Conservation (phyloP, 2,329 filamentous ascomycete species). For the Amauroascus niger region DNA sequence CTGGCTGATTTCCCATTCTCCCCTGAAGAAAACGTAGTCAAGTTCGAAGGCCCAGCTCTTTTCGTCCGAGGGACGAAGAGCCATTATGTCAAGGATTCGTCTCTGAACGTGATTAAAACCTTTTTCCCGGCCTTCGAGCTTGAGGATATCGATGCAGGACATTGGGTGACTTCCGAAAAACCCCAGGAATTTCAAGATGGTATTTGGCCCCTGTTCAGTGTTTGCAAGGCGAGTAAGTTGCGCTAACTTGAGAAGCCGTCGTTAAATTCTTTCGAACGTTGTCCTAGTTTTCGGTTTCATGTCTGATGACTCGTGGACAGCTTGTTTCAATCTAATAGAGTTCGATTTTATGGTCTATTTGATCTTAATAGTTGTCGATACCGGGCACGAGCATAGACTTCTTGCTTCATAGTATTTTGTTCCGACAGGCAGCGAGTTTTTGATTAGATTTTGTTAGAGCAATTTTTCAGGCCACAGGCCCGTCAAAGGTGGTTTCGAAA, state of each 20-base stretch:
- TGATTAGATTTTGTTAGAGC: background rate
- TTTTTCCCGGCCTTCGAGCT: constrained; percentile 74
- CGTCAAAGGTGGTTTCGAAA: background rate
- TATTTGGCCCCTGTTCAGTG: constrained; percentile 33
- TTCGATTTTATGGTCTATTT: too few species aligned
- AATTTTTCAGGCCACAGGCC: background rate
- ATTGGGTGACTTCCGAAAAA: constrained; percentile 86
- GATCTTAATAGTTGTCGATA: background rate
- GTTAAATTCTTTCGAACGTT: constrained; percentile 9
- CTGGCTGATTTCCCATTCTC: constrained; percentile 86
- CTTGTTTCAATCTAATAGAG: background rate
- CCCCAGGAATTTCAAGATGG: constrained; percentile 67
- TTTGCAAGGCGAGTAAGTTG: background rate
- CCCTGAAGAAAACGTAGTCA: constrained; percentile 48
- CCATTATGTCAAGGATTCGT: constrained; percentile 25
- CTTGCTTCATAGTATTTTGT: too few species aligned
- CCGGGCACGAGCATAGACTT: too few species aligned
- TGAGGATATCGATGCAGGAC: constrained; percentile 65
- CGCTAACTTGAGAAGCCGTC: constrained; percentile 6
- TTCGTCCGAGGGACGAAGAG: constrained; percentile 47
- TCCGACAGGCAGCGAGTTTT: background rate
- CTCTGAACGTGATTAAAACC: constrained; percentile 23
- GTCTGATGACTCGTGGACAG: background rate
- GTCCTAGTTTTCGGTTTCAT: background rate
- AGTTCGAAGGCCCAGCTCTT: constrained; percentile 64